Base-by-base conservation (phyloP, 805 yeast species). In the Metschnikowia lachancei region DNA sequence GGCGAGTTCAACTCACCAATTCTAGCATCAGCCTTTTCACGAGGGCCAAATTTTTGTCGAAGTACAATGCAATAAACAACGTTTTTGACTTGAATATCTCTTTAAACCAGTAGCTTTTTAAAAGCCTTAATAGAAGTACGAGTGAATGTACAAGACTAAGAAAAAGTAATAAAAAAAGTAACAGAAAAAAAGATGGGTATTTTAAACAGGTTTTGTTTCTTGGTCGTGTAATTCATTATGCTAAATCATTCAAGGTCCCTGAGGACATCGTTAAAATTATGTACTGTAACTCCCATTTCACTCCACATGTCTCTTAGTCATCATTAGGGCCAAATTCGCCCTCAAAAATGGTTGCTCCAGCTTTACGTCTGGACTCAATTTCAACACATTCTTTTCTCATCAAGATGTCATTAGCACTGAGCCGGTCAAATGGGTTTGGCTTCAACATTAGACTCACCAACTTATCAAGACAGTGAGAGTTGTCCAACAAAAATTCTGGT, bases 321-420 rank as follows among this genome's bases (percentile, higher is more conserved):
- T 55, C 56, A 32, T 51, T 51, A 9, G 97, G 96, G 0, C 98
- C 99, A 63, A 78, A 90, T 55, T 94, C 97, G 16, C 97, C 98
- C 68, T 92, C 99, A 59, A 84, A 94, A 52, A 94, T 86, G 2
- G 91, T 85, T 3, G 97, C 97, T 4, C 98, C 97, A 5, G 96
- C 87, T 61, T 85, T 86, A 43, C 97, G 75, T 50, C 92, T 76
- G 45, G 76, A 67, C 53, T 91, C 96, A 33, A 94, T 91, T 48
- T 83, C 77, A 38, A 77, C 74, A 51, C 94, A 82, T 63, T 94
- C 97, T 39, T 77, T 79, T 53, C 83, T 74, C 45, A 73, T 76
- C 46, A 94, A 67, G n/a, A 94, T 74, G 50, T 81, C 79, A 22
- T 70, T 76, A 0, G 95, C 92, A 5, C 84, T 80, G n/a, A 97